These are phyloP conservation scores for Davidsoniella virescens DNA, from an alignment of 2,329 filamentous ascomycete species.

Conservation along the genomic window DNA sequence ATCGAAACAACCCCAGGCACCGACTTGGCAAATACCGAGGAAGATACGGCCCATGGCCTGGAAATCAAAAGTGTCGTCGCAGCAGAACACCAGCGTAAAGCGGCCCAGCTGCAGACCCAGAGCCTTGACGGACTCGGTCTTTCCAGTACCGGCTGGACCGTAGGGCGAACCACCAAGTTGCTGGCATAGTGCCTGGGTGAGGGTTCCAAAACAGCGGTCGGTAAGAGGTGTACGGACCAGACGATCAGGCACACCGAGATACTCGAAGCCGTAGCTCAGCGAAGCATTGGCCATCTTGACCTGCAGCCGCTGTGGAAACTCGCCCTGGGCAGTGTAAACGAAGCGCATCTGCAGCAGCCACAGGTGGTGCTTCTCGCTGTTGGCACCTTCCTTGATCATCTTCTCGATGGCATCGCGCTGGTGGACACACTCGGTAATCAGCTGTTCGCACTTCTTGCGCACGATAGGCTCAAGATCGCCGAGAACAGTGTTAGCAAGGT, in stretches of 20 bases:
- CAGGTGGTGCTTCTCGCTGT: conserved; percentile 61
- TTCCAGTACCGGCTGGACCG: conserved; percentile 91
- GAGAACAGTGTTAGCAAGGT: conserved; percentile 77
- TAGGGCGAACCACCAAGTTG: conserved; percentile 93
- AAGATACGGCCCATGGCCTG: conserved; percentile 99
- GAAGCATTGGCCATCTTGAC: conserved; percentile 96
- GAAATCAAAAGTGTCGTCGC: conserved; percentile 98
- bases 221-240: conserved; percentile 94
- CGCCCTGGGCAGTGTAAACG: conserved; percentile 62
- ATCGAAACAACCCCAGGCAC: conserved; percentile 98
- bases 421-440: conserved; percentile 97
- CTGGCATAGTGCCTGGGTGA: conserved; percentile 91
- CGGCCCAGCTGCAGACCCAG: conserved; percentile 89
- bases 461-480: conserved; percentile 75
- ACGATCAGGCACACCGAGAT: conserved; percentile 87
- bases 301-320: conserved; percentile 64
- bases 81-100: conserved; percentile 98
- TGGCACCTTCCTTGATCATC: conserved; percentile 60
- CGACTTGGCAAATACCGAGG: conserved; percentile 95
- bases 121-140: conserved; percentile 97
- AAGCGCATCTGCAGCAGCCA: conserved; percentile 98
- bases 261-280: conserved; percentile 94
- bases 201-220: conserved; percentile 93
- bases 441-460: conserved; percentile 92
- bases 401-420: conserved; percentile 88